These are phyloP conservation scores for Camellia oleifera DNA, from an alignment of 179 eudicot species.

Conservation along the genomic window DNA sequence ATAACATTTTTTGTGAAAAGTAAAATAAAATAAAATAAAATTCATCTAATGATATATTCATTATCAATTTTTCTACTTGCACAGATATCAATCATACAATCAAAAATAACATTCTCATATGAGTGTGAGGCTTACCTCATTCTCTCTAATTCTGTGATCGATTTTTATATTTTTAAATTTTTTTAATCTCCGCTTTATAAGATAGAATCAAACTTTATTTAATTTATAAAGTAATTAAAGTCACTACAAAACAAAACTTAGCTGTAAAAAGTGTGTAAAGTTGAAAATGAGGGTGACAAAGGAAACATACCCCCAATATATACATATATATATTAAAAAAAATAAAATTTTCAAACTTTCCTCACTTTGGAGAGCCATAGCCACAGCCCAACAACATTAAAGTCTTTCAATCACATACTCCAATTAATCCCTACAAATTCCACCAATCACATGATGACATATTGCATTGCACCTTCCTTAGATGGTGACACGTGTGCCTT, in stretches of 20 bases:
- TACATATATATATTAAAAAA: too few relatives aligned
- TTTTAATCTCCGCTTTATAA: neutral
- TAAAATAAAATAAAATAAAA: too few relatives aligned
- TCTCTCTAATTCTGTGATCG: too few relatives aligned
- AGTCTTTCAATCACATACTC: neutral
- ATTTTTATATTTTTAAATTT: too few relatives aligned
- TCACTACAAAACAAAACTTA: neutral
- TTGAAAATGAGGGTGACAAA: constrained; percentile 15
- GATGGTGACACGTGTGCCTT: neutral
- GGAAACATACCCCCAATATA: neutral
- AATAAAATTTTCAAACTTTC: neutral
- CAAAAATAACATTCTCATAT: too few relatives aligned
- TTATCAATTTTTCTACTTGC: too few relatives aligned
- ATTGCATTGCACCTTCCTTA: constrained; percentile 2
- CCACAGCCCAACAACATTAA: constrained; percentile 8
- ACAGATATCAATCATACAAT: too few relatives aligned
- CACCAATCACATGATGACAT: neutral
- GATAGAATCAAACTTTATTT: too few relatives aligned
- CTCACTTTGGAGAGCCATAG: neutral
- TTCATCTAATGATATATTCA: too few relatives aligned
- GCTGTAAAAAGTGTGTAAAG: constrained; percentile 7
- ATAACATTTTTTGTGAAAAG: too few relatives aligned
- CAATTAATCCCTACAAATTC: too few relatives aligned
- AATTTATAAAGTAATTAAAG: neutral
- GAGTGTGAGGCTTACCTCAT: too few relatives aligned